Evolutionary conservation across 2,329 filamentous ascomycete genomes (phyloP), one percentile per base, ranked within the genome.

Genomic region (Drechslera avenae): DNA sequence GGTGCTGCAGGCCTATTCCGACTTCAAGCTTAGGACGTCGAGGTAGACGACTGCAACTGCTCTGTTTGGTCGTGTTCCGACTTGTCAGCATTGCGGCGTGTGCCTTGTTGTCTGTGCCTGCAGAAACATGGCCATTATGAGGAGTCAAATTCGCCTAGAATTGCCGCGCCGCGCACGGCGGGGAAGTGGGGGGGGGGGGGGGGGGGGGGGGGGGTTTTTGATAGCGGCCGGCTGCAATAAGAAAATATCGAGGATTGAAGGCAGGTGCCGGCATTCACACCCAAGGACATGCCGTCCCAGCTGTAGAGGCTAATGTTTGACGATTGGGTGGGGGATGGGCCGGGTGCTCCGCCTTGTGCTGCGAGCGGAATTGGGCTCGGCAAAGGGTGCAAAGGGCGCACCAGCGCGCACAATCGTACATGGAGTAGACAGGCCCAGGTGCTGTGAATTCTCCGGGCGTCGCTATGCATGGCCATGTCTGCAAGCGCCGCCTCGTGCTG

Each of bases 1-100:
- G 40, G 43, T 51, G 33, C 43, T 49, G 53, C 39, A 59, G 49
- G 50, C 53, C 56, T 61, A 61, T 46, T 55, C 51, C 52, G 39
- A 61, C 58, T 52, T 56, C 53, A 59, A 51, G 46, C 52, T 44
- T 52, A 17, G 47, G 39, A 16, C 18, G 28, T 30, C 17, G 42
- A 46, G 39, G 23, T 17, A 35, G 30, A 52, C 23, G 28, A 42
- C 16, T 31, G 31, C 21, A 31, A 39, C 28, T 8, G 28, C 9
- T 36, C 13, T 49, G 36, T 45, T 44, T 43, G 43, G 46, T 41
- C 21, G 31, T 17, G 37, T 10, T 23, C 35, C 28, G 39, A 39
- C 19, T 23, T 23, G 30, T 18, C 32, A 39, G 43, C 35, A 43
- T 4, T 4, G 28, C 26, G 18, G 46, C 33, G 47, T 33, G 44